Base-by-base conservation (phyloP, 2,329 filamentous ascomycete species). In the Beauveria asiatica region DNA sequence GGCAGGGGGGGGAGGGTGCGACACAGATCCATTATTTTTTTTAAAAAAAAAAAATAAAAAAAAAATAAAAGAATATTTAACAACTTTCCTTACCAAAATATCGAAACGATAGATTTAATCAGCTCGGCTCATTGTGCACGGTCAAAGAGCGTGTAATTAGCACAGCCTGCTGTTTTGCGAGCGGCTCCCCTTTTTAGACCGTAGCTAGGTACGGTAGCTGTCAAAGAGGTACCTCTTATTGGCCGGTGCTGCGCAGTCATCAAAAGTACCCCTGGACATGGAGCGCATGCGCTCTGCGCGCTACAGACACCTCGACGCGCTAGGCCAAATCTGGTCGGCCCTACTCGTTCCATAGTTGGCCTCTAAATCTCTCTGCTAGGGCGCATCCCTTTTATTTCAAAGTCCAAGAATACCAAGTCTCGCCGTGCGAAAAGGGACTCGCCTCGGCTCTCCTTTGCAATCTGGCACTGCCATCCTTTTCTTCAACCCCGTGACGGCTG, bases 321-420 rank as follows among this genome's bases (percentile, higher is more conserved):
- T 59, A 59, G n/a, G 5, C 57, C 49, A n/a, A 48, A 53, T 53
- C 25, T 59, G 57, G 57, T 42, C 23, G 48, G 49, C 48, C 30
- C 50, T 59, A 52, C 56, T 51, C 46, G n/a, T 30, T 19, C 30
- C n/a, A 46, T 59, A 59, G 48, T 49, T 59, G 57, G 57, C 57
- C 57, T 59, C 57, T 59, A 59, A 59, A 59, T 59, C 57, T 59
- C 57, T 33, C 21, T 42, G 9, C 45, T 50, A 13, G 19, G 23
- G 41, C 27, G 57, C 49, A 53, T 59, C 57, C 57, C 57, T 59
- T 58, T 58, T 57, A 57, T 50, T 50, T 41, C n/a, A 10, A 41
- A 44, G n/a, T 17, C 57, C 48, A 25, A 37, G 27, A 39, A 53
- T 16, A 52, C 41, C 37, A 23, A 39, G 37, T 17, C 37, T 48